Evolutionary conservation across 129 eudicot species (phyloP), one percentile per base, ranked within the genome.

Genomic region (Lonicera japonica): DNA sequence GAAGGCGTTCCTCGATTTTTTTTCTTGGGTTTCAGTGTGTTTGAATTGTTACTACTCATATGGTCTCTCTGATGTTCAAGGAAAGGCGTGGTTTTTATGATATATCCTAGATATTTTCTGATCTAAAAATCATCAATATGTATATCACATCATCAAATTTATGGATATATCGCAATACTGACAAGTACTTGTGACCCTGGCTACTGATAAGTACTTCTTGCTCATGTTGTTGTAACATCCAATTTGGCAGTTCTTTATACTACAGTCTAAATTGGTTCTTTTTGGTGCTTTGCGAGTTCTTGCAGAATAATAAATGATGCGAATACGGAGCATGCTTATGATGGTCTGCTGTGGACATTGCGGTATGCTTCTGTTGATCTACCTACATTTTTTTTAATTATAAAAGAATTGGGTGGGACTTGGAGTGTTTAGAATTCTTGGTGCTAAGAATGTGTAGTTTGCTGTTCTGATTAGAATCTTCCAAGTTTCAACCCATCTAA

Each of bases 301-400:
- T 79, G 67, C 81, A 94, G 96, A 72, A 83, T 85, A 71, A 74
- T 85, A 65, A 82, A 78, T 73, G 85, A 77, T 23, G 95, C 90
- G n/a, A 94, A 76, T 68, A 74, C 59, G 85, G 89, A 76, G 66
- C 95, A 83, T 80, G 66, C 86, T 50, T 94, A 85, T 77, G 99
- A 85, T 68, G 92, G 82, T 75, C 83, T 94, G 36, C 64, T 85
- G 36, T 94, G 99, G 99, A 88, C 96, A 54, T 65, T 94, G 65
- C 71, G 99, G 98, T 92, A 76, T 69, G 85, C 34, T 68, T 69
- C 47, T 36, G 10, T 63, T 25, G 17, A 19, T 21, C n/a, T 16
- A 24, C 21, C 48, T 66, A 22, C 61, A 19, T 0, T 65, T 25
- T 57, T 36, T 73, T 69, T 40, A 62, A 15, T 40, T 56, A 20